Base-by-base conservation (phyloP, 768 basidiomycete species). In the Leccinum truebloodii region DNA sequence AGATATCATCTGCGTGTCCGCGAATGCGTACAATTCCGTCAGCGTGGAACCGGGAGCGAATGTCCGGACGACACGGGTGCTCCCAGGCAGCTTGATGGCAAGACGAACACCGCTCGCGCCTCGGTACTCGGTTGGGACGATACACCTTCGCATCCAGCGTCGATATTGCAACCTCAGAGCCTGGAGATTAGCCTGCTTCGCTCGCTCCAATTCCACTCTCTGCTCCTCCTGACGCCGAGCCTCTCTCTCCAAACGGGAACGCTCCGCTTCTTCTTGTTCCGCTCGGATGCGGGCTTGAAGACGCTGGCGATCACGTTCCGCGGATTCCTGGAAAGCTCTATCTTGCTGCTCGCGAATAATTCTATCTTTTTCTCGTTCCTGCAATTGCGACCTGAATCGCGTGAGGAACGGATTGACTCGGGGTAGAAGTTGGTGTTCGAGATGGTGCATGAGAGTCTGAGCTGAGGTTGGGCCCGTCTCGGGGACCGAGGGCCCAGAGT, bases 341-440 rank as follows among this genome's bases (percentile, higher is more conserved):
- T 96, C 95, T 66, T 95, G 94, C 66, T 91, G 89, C 28, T 86
- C 89, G 13, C 94, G 81, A 20, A 94, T 69, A 20, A 78, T 75
- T 13, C 93, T 80, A 20, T 89, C 85, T 4, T 74, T 76, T 37
- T 81, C 80, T 2, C 76, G 73, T 53, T 78, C 78, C 64, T 88
- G 75, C 68, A 85, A 70, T 53, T 83, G 79, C 0, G 80, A 69
- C 16, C 78, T 81, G 56, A 92, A 77, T 18, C 88, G 83, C 9
- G 78, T 75, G 10, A 99, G 83, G 77, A 87, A 93, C 0, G 95
- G 86, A 0, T 72, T 76, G 3, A 94, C 87, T 22, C 95, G 91
- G 0, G 95, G 95, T 1, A 98, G 75, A 52, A 98, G 81, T 48
- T 87, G 82, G 9, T 80, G 80, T 20, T 81, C 79, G 1, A 98